Base-by-base conservation (phyloP, 805 yeast genomes). In the Cyberlindnera lachancei region DNA sequence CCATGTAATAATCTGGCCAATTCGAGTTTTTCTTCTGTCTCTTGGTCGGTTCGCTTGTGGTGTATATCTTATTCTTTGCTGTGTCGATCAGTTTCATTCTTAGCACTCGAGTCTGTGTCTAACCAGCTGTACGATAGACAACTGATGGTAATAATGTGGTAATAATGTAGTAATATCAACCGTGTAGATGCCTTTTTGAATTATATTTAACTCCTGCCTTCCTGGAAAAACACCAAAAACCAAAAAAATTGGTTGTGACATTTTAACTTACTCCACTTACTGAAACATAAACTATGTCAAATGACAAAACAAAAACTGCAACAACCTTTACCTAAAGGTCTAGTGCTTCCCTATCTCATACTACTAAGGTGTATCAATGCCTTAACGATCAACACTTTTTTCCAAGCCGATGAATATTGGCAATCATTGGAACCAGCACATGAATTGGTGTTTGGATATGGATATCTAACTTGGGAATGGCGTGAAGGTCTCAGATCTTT, bases 401-500 rank as follows among this genome's bases (percentile, higher is more conserved):
- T 92, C 59, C 99, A 92, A 55, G 90, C 98, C 0, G 99, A 92
- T 55, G 99, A 92, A 56, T 92, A 68, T 58, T 92, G 79, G 76
- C 99, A 92, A 57, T 66, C 88, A 0, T 59, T 92, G 31, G 98
- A 92, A 49, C 95, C 96, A 0, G 98, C 97, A 0, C 95, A 87
- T 55, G 36, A 49, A 4, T 59, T 67, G 23, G 79, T 80, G 0
- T 86, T 66, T 53, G 88, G 92, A 2, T 79, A 78, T 41, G 98
- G 98, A 0, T 73, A 74, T 45, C 52, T 75, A 23, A 86, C 97
- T 0, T 92, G 99, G 99, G 99, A 92, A 57, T 92, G 98, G 98
- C 53, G 59, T 16, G 63, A 66, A 29, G 79, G 77, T 1, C 58
- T 92, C 5, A 59, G 99, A 38, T 79, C 94, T 8, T 79, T 83